A percentile compares a stretch with the other conserved stretches of the same genome.
Evolutionary conservation across 1,139 yeast genomes (phyloP).

Genomic region (Debaryomyces fabryi): DNA sequence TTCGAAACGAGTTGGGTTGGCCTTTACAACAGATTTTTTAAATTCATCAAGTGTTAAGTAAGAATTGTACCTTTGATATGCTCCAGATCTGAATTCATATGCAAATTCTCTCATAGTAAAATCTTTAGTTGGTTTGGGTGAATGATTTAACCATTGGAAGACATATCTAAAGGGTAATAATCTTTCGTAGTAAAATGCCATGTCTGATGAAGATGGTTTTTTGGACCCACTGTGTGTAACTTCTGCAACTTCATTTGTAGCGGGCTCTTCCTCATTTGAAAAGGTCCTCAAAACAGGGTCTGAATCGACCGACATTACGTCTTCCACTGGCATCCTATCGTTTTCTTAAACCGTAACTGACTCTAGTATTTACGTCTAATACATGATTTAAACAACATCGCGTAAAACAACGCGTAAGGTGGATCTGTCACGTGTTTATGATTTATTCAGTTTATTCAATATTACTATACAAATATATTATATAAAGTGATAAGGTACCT

Average conservation of each 20-base stretch:
- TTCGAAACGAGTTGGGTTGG: constrained; percentile 91
- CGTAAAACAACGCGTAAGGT: constrained; percentile 4
- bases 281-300: background rate
- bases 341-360: background rate
- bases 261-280: background rate
- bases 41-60: constrained; percentile 70
- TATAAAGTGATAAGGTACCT: background rate
- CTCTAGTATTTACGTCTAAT: background rate
- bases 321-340: constrained; percentile 9
- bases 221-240: constrained; percentile 13
- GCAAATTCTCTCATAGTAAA: constrained; percentile 94
- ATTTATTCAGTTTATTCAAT: background rate
- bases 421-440: background rate
- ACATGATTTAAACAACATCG: background rate
- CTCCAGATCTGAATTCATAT: constrained; percentile 81
- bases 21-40: constrained; percentile 66
- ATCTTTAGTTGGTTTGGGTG: constrained; percentile 67
- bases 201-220: constrained; percentile 65
- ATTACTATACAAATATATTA: constrained; percentile 3
- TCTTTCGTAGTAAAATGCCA: constrained; percentile 74
- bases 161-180: constrained; percentile 72
- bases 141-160: constrained; percentile 88
- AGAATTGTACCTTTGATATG: constrained; percentile 88
- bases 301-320: background rate
- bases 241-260: background rate